Base-by-base conservation (phyloP, 345 rosid species). In the Acer campestre region DNA sequence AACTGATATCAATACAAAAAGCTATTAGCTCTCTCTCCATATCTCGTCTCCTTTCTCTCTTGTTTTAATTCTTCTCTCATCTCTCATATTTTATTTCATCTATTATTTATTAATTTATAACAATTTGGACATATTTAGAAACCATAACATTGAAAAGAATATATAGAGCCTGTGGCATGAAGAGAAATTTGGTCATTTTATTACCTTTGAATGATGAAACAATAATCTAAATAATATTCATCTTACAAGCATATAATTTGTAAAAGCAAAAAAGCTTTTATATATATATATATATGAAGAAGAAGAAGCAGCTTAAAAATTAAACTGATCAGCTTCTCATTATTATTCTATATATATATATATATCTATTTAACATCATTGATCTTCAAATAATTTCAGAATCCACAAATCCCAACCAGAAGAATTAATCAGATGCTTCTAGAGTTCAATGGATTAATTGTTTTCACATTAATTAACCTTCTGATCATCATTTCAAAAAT, bases 391-490 rank as follows among this genome's bases (percentile, higher is more conserved):
- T 25, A 58, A 61, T 68, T 59, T 56, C 67, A 68, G 69, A 31
- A 73, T 63, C 77, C 13, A 68, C 22, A 67, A 59, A 59, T 46
- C 61, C 12, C 27, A 3, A 56, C 29, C 65, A 78, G 5, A 20
- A 46, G 35, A 25, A 40, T 10, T 38, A 17, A 22, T 51, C 12
- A 75, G 48, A 70, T 12, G 6, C 12, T 14, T 38, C 40, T 77
- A 18, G 79, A 74, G 81, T 75, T 74, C 76, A 70, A 48, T 66
- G 66, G 76, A 42, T 70, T 78, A 18, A 35, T 35, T 35, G 68
- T 61, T 63, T 35, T 46, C 71, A 48, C 12, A 55, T 35, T 35
- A 35, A 4, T 66, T 22, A 18, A 10, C 18, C 31, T n/a, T 11
- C 3, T 25, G 56, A 31, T 67, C 4, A 31, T 67, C 4, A 35